Evolutionary conservation across 768 basidiomycete species (phyloP), one percentile per base, ranked within the genome.

Genomic region (Lyophyllum decastes): DNA sequence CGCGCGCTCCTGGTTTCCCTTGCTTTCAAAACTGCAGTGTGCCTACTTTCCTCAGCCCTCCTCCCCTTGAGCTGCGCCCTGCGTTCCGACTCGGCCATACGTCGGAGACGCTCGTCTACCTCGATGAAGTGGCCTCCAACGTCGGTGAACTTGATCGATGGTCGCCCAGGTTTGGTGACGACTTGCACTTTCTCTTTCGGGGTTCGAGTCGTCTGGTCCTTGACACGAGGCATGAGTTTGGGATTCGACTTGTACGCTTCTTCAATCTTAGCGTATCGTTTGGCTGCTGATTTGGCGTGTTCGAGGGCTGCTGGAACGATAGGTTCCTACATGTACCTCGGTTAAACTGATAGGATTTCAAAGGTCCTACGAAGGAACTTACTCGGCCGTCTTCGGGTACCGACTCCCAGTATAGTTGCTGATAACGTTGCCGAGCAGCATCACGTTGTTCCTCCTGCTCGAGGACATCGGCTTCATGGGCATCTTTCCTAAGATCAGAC

Each of bases 381-480:
- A 91, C 92, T 72, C 82, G 72, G 57, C 86, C 78, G 59, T 77
- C 84, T 64, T 94, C 92, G 10, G 79, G 78, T 38, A 89, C 82
- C 27, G 87, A 83, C 68, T 94, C 92, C 89, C 90, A 94, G 69
- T 89, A 93, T 44, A 84, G 73, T 43, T 86, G 81, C 63, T 87
- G 85, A 67, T 90, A 90, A 10, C 86, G 82, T 55, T 84, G 79
- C 22, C 85, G 82, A 44, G 82, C 81, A 53, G 73, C 76, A 53
- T 85, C 78, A 57, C 83, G 79, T 21, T 79, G 74, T 61, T 84
- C 84, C 11, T 69, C 75, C 66, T 86, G 77, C 53, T 86, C 86
- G 30, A 86, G 78, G 33, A 73, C 68, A 65, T 93, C 91, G 0
- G 88, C 88, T 62, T 82, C 79, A 9, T 79, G 76, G 8, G 79